These are phyloP conservation scores for Fusarium hostae DNA, from an alignment of 2,329 filamentous ascomycete genomes.

Conservation along the genomic window DNA sequence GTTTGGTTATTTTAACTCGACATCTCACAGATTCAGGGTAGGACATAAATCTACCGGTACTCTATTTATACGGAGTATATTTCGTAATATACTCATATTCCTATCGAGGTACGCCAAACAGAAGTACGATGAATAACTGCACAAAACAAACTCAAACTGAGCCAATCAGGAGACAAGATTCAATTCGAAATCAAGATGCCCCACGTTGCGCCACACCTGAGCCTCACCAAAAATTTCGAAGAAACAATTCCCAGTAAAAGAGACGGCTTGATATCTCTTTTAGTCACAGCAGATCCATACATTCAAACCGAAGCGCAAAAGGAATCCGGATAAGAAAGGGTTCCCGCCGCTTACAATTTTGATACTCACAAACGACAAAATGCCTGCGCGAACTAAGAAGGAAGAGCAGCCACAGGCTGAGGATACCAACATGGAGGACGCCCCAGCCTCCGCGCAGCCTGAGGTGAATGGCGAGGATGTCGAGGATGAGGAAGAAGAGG, in stretches of 20 bases:
- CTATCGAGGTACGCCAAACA: not conserved
- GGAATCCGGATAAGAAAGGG: not conserved
- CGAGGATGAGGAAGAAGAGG: constrained; percentile 56
- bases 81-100: not conserved
- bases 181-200: not conserved
- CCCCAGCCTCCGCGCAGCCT: constrained; percentile 52
- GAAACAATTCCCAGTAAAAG: constrained; percentile 11
- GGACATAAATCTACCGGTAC: not conserved
- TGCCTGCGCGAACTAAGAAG: constrained; percentile 56
- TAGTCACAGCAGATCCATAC: constrained; percentile 1
- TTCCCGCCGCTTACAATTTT: not conserved
- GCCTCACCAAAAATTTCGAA: constrained; percentile 38
- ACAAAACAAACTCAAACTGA: not conserved
- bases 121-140: not conserved
- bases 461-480: constrained; percentile 51
- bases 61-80: not conserved
- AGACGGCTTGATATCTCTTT: constrained; percentile 12
- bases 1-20: not conserved
- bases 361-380: constrained; percentile 35
- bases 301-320: not conserved
- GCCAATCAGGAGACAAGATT: constrained; percentile 13
- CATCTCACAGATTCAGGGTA: too few relatives aligned
- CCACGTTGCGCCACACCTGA: constrained; percentile 30
- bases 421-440: constrained; percentile 59
- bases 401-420: constrained; percentile 45